A percentile compares a stretch with the other conserved stretches of the same genome.
Conservation (phyloP, 148 eudicot species). For the Rheum nobile region DNA sequence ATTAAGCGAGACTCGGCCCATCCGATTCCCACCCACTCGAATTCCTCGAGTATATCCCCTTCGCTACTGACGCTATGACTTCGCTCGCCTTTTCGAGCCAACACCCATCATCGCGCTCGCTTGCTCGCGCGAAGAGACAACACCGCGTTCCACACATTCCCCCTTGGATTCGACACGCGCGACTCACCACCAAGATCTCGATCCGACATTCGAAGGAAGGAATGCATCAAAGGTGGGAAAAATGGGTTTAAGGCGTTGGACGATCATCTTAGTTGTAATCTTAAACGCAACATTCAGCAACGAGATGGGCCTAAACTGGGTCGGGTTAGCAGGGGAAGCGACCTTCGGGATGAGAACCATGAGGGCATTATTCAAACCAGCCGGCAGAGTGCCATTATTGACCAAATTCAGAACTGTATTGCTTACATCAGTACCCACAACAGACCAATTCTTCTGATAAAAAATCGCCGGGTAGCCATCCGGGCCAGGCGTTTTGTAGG, state of each 20-base stretch:
- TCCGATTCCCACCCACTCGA: too few species aligned
- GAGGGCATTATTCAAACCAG: background rate
- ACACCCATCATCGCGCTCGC: too few species aligned
- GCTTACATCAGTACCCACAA: background rate
- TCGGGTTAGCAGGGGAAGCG: background rate
- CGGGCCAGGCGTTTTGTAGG: background rate
- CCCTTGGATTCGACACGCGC: too few species aligned
- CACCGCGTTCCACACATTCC: too few species aligned
- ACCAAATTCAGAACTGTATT: background rate
- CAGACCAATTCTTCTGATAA: background rate
- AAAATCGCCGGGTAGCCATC: background rate
- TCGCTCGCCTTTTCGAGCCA: too few species aligned
- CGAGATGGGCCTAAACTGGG: background rate
- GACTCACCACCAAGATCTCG: too few species aligned
- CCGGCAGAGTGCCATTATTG: background rate
- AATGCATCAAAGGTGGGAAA: too few species aligned
- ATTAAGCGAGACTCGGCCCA: too few species aligned
- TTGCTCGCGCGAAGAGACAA: too few species aligned
- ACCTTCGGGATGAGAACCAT: background rate
- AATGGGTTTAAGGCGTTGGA: background rate
- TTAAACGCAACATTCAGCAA: background rate
- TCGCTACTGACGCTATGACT: too few species aligned
- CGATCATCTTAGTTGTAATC: background rate
- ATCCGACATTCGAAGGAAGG: too few species aligned
- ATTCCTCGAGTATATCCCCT: too few species aligned